Conservation (phyloP, 768 basidiomycete genomes). For the Amanita inopinata region DNA sequence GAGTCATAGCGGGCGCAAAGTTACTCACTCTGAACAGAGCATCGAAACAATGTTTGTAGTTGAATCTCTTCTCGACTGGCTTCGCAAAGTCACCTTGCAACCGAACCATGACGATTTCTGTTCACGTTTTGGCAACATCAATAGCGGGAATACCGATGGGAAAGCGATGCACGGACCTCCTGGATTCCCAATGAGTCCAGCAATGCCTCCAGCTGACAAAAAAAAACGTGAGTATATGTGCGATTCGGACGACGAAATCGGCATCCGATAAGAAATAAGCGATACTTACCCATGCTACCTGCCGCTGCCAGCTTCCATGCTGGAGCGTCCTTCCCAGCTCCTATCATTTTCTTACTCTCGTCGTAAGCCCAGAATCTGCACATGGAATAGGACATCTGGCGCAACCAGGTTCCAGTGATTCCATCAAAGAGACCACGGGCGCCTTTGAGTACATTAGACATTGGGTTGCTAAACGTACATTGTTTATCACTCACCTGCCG, state of each 20-base stretch:
- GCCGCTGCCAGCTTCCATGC: conserved; percentile 76
- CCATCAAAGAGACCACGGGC: conserved; percentile 75
- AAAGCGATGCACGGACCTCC: conserved; percentile 39
- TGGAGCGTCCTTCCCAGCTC: conserved; percentile 60
- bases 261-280: conserved; percentile 6
- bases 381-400: conserved; percentile 89
- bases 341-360: conserved; percentile 77
- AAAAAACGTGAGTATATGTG: conserved; percentile 7
- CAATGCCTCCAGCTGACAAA: conserved; percentile 66
- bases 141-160: neutral
- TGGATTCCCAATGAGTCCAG: conserved; percentile 84
- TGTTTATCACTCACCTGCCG: conserved; percentile 47
- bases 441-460: conserved; percentile 23
- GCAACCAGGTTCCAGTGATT: conserved; percentile 79
- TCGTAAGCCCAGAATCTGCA: conserved; percentile 94
- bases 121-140: neutral
- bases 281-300: conserved; percentile 72
- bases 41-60: conserved; percentile 86
- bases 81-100: conserved; percentile 90
- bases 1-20: neutral
- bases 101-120: conserved; percentile 79
- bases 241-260: conserved; percentile 7
- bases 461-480: neutral
- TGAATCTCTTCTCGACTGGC: conserved; percentile 77
- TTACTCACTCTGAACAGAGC: conserved; percentile 70